phyloP scores from a whole-genome alignment of 2,329 filamentous ascomycete genomes.

The Monilinia vaccinii-corymbosi region DNA sequence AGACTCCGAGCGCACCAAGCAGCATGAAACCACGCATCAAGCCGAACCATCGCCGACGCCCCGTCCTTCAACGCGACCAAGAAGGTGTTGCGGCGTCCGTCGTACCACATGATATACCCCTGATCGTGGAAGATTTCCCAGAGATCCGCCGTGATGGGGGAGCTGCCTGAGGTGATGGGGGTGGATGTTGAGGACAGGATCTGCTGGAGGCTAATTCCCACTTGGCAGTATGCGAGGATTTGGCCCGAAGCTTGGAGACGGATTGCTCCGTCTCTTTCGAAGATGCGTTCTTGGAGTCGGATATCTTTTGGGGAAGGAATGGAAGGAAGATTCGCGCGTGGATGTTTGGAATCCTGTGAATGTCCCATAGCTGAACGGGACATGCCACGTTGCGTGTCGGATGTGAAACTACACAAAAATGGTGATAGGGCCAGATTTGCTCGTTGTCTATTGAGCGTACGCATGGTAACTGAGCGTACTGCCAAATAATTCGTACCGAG shows the following conservation, averaged over 20 bases:
- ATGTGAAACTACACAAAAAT: conserved; percentile 33
- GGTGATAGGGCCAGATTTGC: conserved; percentile 67
- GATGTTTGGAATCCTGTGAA: background rate
- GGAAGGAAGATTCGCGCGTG: conserved; percentile 8
- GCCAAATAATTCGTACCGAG: conserved; percentile 79
- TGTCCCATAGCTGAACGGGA: background rate
- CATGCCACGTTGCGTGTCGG: background rate
- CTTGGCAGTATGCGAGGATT: conserved; percentile 43
- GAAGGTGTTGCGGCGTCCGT: conserved; percentile 35
- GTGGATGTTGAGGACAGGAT: conserved; percentile 18
- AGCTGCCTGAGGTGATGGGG: conserved; percentile 10
- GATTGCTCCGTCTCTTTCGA: conserved; percentile 35
- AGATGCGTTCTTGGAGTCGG: conserved; percentile 32
- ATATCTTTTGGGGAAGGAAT: conserved; percentile 58
- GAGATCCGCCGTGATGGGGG: conserved; percentile 27
- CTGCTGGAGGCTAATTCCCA: conserved; percentile 40
- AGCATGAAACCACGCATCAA: conserved; percentile 56
- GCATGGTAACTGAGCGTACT: conserved; percentile 76
- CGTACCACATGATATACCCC: conserved; percentile 54
- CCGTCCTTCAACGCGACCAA: conserved; percentile 55
- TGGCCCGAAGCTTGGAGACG: conserved; percentile 35
- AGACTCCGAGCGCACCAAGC: conserved; percentile 28
- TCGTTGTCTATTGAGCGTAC: conserved; percentile 75
- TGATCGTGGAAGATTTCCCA: conserved; percentile 41
- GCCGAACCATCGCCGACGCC: conserved; percentile 39